Percentiles rank a stretch among this genome's conserved stretches.
Evolutionary conservation across 2,329 filamentous ascomycete genomes (phyloP).

Genomic region (Helotiales sp.): DNA sequence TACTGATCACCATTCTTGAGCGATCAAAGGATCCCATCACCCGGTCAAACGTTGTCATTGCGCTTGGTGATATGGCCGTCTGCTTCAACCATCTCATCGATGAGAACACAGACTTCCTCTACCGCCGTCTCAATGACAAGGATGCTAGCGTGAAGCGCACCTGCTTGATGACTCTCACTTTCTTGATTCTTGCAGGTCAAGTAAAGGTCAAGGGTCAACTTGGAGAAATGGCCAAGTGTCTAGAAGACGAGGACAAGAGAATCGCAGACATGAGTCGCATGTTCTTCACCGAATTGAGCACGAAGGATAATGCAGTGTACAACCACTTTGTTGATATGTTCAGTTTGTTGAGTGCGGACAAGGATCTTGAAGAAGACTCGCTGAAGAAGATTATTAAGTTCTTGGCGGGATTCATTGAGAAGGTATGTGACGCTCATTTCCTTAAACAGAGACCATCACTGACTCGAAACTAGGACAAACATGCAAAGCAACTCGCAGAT

Average conservation of each 20-base stretch:
- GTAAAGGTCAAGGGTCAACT: conserved; percentile 99
- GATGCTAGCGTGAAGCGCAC: conserved; percentile 93
- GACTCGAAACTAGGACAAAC: conserved; percentile 72
- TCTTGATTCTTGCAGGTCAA: conserved; percentile 93
- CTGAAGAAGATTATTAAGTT: conserved; percentile 89
- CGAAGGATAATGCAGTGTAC: conserved; percentile 98
- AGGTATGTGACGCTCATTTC: conserved; percentile 57
- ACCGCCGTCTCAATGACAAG: conserved; percentile 84
- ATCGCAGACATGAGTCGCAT: conserved; percentile 93
- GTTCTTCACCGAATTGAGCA: conserved; percentile 98
- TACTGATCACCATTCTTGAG: conserved; percentile 98
- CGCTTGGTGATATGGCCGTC: conserved; percentile 97
- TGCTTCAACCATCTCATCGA: conserved; percentile 99
- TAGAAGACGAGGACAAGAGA: conserved; percentile 92
- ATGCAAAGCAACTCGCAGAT: conserved; percentile 88
- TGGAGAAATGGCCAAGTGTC: conserved; percentile 98
- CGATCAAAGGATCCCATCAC: conserved; percentile 89
- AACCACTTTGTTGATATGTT: conserved; percentile 99
- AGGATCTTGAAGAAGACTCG: conserved; percentile 77
- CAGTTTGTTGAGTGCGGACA: conserved; percentile 82
- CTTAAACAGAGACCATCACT: conserved; percentile 6
- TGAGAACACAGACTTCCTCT: conserved; percentile 98
- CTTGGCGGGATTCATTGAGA: conserved; percentile 93
- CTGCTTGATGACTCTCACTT: conserved; percentile 97
- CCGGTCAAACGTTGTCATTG: conserved; percentile 93